phyloP scores from a whole-genome alignment of 352 stramenopile genomes.

The Halophytophthora batemanensis region DNA sequence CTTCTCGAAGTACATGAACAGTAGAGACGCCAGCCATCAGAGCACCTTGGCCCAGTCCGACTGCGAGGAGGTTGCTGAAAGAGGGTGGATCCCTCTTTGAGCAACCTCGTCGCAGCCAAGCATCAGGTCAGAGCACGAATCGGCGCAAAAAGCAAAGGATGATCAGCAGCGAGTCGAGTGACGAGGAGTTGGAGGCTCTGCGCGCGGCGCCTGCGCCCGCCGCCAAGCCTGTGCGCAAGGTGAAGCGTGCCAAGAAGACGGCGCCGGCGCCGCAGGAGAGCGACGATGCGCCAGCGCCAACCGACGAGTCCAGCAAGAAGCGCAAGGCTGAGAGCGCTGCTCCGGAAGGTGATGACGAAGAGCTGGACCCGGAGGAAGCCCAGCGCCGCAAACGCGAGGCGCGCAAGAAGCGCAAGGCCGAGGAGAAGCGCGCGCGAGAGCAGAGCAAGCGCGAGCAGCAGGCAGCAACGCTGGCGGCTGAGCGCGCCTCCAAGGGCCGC shows the following conservation, averaged over 20 bases:
- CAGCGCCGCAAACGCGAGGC: constrained; percentile 53
- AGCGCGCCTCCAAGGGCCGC: constrained; percentile 55
- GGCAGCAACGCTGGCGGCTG: constrained; percentile 20
- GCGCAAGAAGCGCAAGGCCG: constrained; percentile 67
- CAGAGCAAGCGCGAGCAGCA: constrained; percentile 35
- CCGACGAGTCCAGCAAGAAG: constrained; percentile 13
- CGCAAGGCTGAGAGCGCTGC: constrained; percentile 6
- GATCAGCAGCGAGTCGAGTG: constrained; percentile 89
- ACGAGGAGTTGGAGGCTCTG: constrained; percentile 80
- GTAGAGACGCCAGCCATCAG: too few species aligned
- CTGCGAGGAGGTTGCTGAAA: too few species aligned
- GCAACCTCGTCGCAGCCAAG: too few species aligned
- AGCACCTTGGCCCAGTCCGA: too few species aligned
- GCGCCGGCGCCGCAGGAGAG: constrained; percentile 24
- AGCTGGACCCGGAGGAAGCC: constrained; percentile 17
- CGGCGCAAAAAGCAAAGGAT: too few species aligned
- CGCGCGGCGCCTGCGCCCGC: constrained; percentile 37
- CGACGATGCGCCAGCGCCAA: background rate
- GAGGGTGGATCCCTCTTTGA: too few species aligned
- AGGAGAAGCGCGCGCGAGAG: constrained; percentile 44
- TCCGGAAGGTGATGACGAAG: background rate
- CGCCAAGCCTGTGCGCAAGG: constrained; percentile 23
- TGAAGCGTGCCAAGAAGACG: constrained; percentile 29
- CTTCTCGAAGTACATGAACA: too few species aligned
- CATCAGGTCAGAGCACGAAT: too few species aligned